These are phyloP conservation scores for Pugionium cornutum DNA, from an alignment of 345 rosid species.

Conservation along the genomic window DNA sequence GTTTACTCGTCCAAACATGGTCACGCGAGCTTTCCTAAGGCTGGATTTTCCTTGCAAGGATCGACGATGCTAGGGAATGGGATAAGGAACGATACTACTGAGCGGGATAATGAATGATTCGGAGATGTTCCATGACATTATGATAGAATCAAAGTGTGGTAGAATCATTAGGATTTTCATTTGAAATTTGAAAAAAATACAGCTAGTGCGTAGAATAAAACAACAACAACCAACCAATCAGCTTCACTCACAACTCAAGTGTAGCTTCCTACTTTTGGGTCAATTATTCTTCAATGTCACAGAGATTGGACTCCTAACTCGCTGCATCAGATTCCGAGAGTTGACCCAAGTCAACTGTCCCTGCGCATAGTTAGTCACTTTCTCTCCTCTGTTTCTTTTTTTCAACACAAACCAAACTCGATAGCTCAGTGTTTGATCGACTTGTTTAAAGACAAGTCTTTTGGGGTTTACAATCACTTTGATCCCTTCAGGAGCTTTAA, in stretches of 20 bases:
- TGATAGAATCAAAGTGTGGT: no score
- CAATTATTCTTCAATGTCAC: conserved; percentile 61
- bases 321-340: conserved; percentile 48
- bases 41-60: conserved; percentile 73
- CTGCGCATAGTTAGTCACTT: conserved; percentile 44
- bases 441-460: conserved; percentile 52
- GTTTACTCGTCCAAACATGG: conserved; percentile 72
- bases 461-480: conserved; percentile 62
- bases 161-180: no score
- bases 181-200: conserved; percentile 4
- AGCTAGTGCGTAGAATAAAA: background rate
- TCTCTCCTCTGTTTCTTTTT: conserved; percentile 44
- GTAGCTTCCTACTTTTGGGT: conserved; percentile 22
- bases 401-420: conserved; percentile 57
- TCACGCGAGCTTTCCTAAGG: conserved; percentile 78
- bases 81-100: conserved; percentile 66
- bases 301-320: conserved; percentile 83
- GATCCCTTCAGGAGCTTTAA: conserved; percentile 60
- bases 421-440: conserved; percentile 62
- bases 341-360: conserved; percentile 83
- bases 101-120: no score
- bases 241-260: conserved; percentile 21
- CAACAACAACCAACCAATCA: conserved; percentile 19
- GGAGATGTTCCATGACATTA: no score
- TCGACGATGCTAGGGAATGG: conserved; percentile 65